Evolutionary conservation across 192 early-diverging fungal species (phyloP), one percentile per base, ranked within the genome.

Genomic region (Rhizoclosmatium globosum): DNA sequence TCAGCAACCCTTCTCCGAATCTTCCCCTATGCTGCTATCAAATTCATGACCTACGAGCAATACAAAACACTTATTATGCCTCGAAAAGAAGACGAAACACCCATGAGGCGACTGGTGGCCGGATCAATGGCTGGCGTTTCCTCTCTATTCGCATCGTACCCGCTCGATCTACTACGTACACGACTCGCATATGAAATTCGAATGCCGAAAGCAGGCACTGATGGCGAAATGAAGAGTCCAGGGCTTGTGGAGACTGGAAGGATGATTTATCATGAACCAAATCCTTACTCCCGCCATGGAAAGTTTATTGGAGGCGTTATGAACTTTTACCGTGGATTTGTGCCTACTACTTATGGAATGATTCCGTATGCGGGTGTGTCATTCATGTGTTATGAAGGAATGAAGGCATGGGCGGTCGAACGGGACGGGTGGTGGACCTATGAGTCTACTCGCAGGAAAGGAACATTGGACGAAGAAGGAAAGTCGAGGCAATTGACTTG

Each of bases 1-100:
- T 95, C 92, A 23, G 96, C 95, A 50, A 97, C 96, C 44, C 84
- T 99, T 3, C 85, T 97, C 1, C 86, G 98, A 42, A 97, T 99
- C 73, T 98, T 98, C 82, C 98, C 98, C 3, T 99, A 98, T 79
- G 94, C 95, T 0, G 94, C 96, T 7, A 94, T 99, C 82, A 98
- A 98, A 82, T 99, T 97, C 79, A 96, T 97, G 90, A 92, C 92
- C 6, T 97, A 95, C 82, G 98, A 99, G 86, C 96, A 99, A 83
- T 92, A 91, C 71, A 89, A 89, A 78, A 75, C 76, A 21, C 31
- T 87, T 38, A 78, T 95, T 53, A 93, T 95, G 90, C 92, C 93
- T 17, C 88, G 82, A 15, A 86, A 88, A 70, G 76, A 88, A 57
- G 70, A 87, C 23, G 92, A 94, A 72, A 92, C 92, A 31, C 84